Evolutionary conservation across 805 yeast species (phyloP).

Genomic region (Clavispora phyllophila): DNA sequence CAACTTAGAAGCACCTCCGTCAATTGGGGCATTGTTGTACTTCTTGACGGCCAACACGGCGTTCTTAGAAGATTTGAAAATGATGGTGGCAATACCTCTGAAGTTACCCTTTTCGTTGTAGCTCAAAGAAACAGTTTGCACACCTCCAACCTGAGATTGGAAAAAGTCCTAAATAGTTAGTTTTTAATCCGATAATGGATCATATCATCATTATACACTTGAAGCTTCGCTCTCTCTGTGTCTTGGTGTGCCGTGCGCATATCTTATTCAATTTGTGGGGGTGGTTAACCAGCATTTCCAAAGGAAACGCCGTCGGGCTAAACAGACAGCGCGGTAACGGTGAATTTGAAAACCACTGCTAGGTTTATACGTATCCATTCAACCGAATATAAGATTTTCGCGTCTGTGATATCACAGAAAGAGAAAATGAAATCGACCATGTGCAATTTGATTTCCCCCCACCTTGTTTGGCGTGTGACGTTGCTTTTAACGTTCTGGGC

Average conservation of each 20-base stretch:
- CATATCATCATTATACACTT: not conserved
- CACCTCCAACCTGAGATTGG: constrained; percentile 81
- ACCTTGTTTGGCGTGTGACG: not conserved
- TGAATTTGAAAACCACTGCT: too few relatives aligned
- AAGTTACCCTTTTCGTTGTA: constrained; percentile 88
- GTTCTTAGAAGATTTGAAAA: constrained; percentile 61
- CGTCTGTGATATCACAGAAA: not conserved
- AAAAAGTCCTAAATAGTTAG: constrained; percentile 73
- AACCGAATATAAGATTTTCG: too few relatives aligned
- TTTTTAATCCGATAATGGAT: constrained; percentile 1
- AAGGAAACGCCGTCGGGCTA: not conserved
- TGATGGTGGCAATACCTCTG: constrained; percentile 85
- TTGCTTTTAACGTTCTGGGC: not conserved
- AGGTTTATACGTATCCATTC: too few relatives aligned
- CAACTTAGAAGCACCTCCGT: constrained; percentile 74
- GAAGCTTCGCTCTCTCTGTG: not conserved
- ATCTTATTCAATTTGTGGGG: not conserved
- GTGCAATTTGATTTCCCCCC: not conserved
- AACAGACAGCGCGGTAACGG: too few relatives aligned
- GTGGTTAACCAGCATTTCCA: not conserved
- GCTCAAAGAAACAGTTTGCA: constrained; percentile 61
- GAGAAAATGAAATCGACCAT: not conserved
- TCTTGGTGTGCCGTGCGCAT: not conserved
- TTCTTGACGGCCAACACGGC: constrained; percentile 78
- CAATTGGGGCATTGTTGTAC: constrained; percentile 91